Evolutionary conservation across 768 basidiomycete genomes (phyloP).

Genomic region (Roridomyces roridus): DNA sequence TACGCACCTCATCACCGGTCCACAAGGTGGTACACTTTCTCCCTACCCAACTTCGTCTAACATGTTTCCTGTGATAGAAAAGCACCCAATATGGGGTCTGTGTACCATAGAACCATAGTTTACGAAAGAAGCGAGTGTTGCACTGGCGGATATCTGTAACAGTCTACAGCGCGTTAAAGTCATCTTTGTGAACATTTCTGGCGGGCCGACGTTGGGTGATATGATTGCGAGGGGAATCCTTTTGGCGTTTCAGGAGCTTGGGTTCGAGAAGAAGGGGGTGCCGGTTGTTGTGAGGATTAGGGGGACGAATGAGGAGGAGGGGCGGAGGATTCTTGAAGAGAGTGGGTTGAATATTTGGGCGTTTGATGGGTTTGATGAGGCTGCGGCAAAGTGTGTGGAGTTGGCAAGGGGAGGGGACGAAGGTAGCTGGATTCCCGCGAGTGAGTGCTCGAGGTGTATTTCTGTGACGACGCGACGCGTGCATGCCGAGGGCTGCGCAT

Average conservation of each 20-base stretch:
- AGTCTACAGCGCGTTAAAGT: slow-evolving; percentile 77
- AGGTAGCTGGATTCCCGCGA: too few relatives aligned
- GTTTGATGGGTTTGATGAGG: slow-evolving; percentile 78
- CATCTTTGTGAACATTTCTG: slow-evolving; percentile 83
- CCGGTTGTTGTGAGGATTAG: slow-evolving; percentile 78
- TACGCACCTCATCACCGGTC: too few relatives aligned
- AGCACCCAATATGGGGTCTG: too few relatives aligned
- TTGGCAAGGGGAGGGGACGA: slow-evolving; percentile 37
- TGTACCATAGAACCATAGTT: too few relatives aligned
- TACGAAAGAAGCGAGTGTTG: too few relatives aligned
- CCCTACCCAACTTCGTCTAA: too few relatives aligned
- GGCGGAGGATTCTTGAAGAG: slow-evolving; percentile 76
- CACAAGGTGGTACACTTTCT: too few relatives aligned
- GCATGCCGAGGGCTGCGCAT: too few relatives aligned
- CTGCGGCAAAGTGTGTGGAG: slow-evolving; percentile 62
- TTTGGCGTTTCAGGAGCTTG: slow-evolving; percentile 74
- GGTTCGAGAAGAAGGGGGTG: slow-evolving; percentile 62
- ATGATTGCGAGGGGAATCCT: slow-evolving; percentile 20
- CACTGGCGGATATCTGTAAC: too few relatives aligned
- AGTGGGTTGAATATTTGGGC: slow-evolving; percentile 76
- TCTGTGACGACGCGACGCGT: too few relatives aligned
- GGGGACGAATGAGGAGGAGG: slow-evolving; percentile 80
- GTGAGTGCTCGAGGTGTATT: too few relatives aligned
- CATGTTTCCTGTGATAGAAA: too few relatives aligned
- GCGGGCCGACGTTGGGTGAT: slow-evolving; percentile 40